Evolutionary conservation across 371 early-diverging fungal species (phyloP).

Genomic region (Mucor lusitanicus): DNA sequence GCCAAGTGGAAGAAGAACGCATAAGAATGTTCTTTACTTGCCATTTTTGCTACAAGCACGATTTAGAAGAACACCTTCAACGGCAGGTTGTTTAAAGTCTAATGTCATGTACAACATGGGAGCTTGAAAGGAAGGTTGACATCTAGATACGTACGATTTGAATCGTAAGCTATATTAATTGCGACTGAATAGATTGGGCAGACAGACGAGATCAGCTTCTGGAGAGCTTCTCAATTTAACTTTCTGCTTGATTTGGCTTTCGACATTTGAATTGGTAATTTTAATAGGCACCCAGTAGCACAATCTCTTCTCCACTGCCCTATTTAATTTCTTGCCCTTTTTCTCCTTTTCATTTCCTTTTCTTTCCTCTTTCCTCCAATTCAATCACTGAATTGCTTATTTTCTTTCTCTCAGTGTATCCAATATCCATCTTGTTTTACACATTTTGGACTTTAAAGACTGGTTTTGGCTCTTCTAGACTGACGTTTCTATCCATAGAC

Average conservation of each 20-base stretch:
- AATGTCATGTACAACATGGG: neutral
- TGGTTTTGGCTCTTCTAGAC: too few species aligned
- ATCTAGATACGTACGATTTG: neutral
- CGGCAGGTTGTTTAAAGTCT: too few species aligned
- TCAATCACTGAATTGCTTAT: neutral
- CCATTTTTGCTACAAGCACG: neutral
- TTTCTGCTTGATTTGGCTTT: neutral
- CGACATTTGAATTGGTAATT: neutral
- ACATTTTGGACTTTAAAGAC: too few species aligned
- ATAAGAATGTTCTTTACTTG: neutral
- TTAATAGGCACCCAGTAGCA: neutral
- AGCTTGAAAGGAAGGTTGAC: neutral
- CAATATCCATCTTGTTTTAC: too few species aligned
- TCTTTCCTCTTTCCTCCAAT: neutral
- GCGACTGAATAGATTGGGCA: neutral
- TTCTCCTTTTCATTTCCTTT: neutral
- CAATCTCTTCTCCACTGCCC: neutral
- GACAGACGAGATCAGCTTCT: too few species aligned
- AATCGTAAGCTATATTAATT: neutral
- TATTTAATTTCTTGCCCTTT: neutral
- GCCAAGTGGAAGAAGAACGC: neutral
- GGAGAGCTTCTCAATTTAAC: neutral
- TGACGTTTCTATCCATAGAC: too few species aligned
- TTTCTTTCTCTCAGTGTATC: neutral
- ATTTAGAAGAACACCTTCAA: neutral